phyloP scores from a whole-genome alignment of 2,329 filamentous ascomycete genomes.

The Pyrenophora teres region DNA sequence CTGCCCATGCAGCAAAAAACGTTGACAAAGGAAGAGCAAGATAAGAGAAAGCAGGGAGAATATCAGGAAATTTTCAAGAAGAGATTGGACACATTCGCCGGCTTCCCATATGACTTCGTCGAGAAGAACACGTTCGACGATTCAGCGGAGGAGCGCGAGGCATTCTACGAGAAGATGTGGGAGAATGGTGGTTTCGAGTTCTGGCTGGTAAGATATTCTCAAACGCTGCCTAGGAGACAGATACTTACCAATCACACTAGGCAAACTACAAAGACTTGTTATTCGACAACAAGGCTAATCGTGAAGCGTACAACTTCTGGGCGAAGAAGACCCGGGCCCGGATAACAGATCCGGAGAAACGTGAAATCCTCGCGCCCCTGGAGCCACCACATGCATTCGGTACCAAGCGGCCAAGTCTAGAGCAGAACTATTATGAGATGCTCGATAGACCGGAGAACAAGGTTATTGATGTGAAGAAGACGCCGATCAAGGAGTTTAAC shows the following conservation, averaged over 20 bases:
- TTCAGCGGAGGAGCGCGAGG: conserved; percentile 49
- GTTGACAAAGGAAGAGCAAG: conserved; percentile 58
- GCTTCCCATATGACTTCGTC: conserved; percentile 62
- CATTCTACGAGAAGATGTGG: conserved; percentile 51
- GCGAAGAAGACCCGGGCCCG: conserved; percentile 50
- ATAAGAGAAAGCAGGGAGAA: conserved; percentile 46
- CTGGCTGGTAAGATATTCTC: conserved; percentile 50
- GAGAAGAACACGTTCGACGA: conserved; percentile 60
- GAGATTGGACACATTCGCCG: conserved; percentile 60
- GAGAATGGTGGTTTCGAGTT: conserved; percentile 48
- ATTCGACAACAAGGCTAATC: conserved; percentile 50
- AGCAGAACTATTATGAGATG: conserved; percentile 55
- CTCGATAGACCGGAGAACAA: conserved; percentile 51
- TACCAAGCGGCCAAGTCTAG: conserved; percentile 54
- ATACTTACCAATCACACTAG: neutral
- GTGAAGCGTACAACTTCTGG: conserved; percentile 55
- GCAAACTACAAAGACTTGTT: conserved; percentile 48
- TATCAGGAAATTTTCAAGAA: conserved; percentile 57
- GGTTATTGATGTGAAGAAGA: conserved; percentile 51
- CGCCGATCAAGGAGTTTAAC: conserved; percentile 47
- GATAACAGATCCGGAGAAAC: conserved; percentile 52
- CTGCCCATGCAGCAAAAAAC: conserved; percentile 62
- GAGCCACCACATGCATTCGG: conserved; percentile 53
- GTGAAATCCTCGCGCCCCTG: conserved; percentile 53
- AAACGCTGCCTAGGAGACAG: neutral